These are phyloP conservation scores for Aspergillus proliferans DNA, from an alignment of 2,329 filamentous ascomycete species.

Conservation along the genomic window DNA sequence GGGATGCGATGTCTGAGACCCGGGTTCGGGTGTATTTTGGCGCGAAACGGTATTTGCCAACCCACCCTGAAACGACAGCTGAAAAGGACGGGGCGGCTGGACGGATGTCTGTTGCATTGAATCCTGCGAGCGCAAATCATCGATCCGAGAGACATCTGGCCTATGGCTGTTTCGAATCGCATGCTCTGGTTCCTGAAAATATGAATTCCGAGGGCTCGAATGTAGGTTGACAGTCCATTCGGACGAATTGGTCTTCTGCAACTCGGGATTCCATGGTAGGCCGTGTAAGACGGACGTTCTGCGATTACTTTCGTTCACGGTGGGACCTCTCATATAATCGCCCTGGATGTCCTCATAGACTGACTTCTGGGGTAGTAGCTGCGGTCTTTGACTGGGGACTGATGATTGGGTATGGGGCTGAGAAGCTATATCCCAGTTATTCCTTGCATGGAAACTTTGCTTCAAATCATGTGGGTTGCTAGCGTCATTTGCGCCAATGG, in stretches of 20 bases:
- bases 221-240: not conserved
- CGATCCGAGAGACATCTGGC: not conserved
- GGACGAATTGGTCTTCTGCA: not conserved
- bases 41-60: not conserved
- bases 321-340: constrained; percentile 53
- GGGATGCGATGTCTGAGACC: constrained; percentile 6
- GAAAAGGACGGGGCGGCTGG: not conserved
- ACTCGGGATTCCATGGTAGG: constrained; percentile 10
- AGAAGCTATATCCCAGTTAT: constrained; percentile 66
- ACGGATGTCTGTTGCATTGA: not conserved
- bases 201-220: not conserved
- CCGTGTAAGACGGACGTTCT: constrained; percentile 15
- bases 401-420: constrained; percentile 59
- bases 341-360: constrained; percentile 71
- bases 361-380: constrained; percentile 52
- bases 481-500: constrained; percentile 59
- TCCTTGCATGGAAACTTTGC: constrained; percentile 53
- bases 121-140: not conserved
- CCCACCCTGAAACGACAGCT: not conserved
- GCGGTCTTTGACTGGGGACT: constrained; percentile 43
- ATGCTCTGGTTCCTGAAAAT: not conserved
- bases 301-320: constrained; percentile 13
- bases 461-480: constrained; percentile 58
- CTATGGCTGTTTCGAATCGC: not conserved
- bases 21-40: not conserved